Conservation (phyloP, 2,329 filamentous ascomycete species). For the Sarocladium kiliense region DNA sequence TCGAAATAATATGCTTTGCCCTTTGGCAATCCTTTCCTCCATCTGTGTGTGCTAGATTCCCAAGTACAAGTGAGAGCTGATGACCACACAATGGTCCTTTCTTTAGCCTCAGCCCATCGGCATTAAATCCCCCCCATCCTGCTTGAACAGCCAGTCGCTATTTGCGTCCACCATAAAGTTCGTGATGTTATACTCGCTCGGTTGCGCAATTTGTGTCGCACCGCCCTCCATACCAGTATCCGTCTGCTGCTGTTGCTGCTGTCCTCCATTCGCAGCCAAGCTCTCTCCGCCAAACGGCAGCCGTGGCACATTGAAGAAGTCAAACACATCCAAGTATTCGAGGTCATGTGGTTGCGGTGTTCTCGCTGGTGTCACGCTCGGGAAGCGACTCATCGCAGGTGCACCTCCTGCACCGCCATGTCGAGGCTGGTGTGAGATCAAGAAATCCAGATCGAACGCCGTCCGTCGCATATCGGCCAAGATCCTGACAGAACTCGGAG, state of each 20-base stretch:
- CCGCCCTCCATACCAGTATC: conserved; percentile 14
- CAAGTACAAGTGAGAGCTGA: no score
- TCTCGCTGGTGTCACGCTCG: conserved; percentile 54
- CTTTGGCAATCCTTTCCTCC: no score
- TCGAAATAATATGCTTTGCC: no score
- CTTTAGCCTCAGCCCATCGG: neutral
- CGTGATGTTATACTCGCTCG: conserved; percentile 70
- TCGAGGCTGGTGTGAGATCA: conserved; percentile 76
- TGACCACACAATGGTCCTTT: no score
- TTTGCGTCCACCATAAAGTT: conserved; percentile 73
- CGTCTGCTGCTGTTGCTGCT: neutral
- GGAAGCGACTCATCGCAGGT: conserved; percentile 34
- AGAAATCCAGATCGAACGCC: conserved; percentile 83
- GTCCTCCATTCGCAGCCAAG: conserved; percentile 14
- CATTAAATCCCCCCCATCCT: conserved; percentile 27
- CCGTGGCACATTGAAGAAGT: conserved; percentile 88
- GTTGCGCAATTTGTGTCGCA: conserved; percentile 21
- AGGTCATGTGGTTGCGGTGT: conserved; percentile 76
- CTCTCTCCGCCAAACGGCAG: conserved; percentile 47
- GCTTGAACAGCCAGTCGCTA: conserved; percentile 69
- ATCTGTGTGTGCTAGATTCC: no score
- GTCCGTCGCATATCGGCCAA: conserved; percentile 87
- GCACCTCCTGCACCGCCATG: neutral
- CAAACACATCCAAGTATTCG: conserved; percentile 88
- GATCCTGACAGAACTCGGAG: conserved; percentile 79